Conservation (phyloP, 2,329 filamentous ascomycete species). For the Microcyclosporella mali region DNA sequence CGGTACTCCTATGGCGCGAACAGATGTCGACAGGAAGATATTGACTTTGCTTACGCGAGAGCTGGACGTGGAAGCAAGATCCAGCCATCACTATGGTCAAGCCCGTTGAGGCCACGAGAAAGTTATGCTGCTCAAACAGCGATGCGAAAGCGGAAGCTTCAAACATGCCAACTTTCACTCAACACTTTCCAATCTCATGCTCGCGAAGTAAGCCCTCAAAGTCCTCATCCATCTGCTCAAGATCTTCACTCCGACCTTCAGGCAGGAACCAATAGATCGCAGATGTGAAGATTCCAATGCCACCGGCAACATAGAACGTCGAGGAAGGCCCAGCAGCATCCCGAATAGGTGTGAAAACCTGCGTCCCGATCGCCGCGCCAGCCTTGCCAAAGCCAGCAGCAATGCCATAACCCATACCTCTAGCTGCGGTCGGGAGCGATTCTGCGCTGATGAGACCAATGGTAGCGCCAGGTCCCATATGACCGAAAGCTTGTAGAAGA, state of each 20-base stretch:
- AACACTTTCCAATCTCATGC: too few species aligned
- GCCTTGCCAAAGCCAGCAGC: conserved; percentile 48
- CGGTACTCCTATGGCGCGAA: too few species aligned
- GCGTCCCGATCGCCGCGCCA: conserved; percentile 47
- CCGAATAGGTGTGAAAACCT: conserved; percentile 45
- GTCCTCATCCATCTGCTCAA: conserved; percentile 16
- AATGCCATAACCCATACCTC: conserved; percentile 48
- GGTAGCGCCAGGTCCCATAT: conserved; percentile 48
- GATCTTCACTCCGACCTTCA: conserved; percentile 16
- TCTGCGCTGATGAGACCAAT: conserved; percentile 48
- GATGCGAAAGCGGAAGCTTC: too few species aligned
- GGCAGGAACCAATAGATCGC: conserved; percentile 20
- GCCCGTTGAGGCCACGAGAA: too few species aligned
- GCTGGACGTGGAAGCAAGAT: too few species aligned
- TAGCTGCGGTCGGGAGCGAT: conserved; percentile 47
- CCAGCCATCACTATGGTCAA: too few species aligned
- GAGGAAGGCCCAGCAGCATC: conserved; percentile 16
- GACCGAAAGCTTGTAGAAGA: conserved; percentile 45
- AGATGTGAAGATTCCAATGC: conserved; percentile 15
- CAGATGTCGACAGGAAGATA: too few species aligned
- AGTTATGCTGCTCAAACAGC: too few species aligned
- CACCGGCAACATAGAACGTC: conserved; percentile 21
- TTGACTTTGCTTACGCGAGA: too few species aligned
- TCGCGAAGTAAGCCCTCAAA: conserved; percentile 12
- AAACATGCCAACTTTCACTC: too few species aligned